Base-by-base conservation (phyloP, 2,329 filamentous ascomycete genomes). In the Fusarium pseudonygamai region DNA sequence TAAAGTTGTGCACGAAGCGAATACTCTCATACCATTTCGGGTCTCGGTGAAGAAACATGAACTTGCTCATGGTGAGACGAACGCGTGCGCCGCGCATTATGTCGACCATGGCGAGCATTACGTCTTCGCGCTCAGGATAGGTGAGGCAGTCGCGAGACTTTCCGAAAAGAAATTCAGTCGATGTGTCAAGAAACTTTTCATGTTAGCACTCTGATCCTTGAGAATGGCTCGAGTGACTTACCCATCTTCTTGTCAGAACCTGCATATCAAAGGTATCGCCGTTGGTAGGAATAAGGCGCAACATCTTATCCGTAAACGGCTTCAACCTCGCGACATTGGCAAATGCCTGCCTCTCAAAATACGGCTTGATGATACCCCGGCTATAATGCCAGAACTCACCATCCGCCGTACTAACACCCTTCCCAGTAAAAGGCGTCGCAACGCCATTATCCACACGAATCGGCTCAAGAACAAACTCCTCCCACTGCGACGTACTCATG, bases 321-420 rank as follows among this genome's bases (percentile, higher is more conserved):
- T 65, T 62, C 28, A 75, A 53, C 13, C 71, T 61, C 15, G 74
- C 73, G 2, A 68, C 71, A 46, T 69, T 73, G 42, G 67, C 61
- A 49, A 75, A 75, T 7, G 71, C 73, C 32, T 72, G 67, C 11
- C 73, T 69, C 36, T 75, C 69, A 26, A 75, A 75, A 53, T 75
- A 75, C 0, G 72, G 70, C 46, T 75, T 75, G 47, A 75, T 69
- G 40, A 75, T 64, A 20, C 60, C 62, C 11, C 72, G 73, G 26
- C 71, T 74, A 12, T 72, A 72, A 52, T 68, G 61, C 73, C 72
- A 75, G 43, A 75, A 58, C 37, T 75, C 66, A 7, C 73, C 72
- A 20, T 75, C 72, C 3, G 63, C 71, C 5, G 69, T 72, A 46
- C 66, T 69, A 20, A 72, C 68, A 13, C 69, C 66, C 9, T 75